These are phyloP conservation scores for Pichia sporocuriosa DNA, from an alignment of 805 yeast genomes.

Conservation along the genomic window DNA sequence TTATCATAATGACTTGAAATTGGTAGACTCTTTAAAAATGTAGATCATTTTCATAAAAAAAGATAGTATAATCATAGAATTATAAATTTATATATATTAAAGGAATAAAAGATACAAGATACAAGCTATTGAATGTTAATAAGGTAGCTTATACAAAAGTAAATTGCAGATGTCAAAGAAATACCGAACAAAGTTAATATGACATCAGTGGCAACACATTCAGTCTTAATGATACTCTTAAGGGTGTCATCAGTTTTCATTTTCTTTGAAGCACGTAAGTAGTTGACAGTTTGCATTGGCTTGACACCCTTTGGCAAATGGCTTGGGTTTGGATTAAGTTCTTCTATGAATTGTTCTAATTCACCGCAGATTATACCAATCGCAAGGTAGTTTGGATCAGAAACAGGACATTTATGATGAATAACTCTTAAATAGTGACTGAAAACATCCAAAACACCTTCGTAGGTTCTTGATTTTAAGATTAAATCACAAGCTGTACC, in stretches of 20 bases:
- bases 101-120: not conserved
- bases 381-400: slow-evolving; percentile 79
- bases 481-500: slow-evolving; percentile 79
- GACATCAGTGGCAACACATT: slow-evolving; percentile 13
- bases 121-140: not conserved
- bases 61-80: not conserved
- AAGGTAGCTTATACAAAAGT: not conserved
- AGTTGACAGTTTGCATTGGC: slow-evolving; percentile 40
- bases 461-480: slow-evolving; percentile 63
- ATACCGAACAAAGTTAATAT: slow-evolving; percentile 17
- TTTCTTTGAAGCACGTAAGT: slow-evolving; percentile 40
- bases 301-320: slow-evolving; percentile 51
- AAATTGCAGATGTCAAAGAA: slow-evolving; percentile 17
- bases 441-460: slow-evolving; percentile 73
- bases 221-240: slow-evolving; percentile 14
- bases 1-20: slow-evolving; percentile 11
- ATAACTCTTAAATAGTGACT: slow-evolving; percentile 65
- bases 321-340: slow-evolving; percentile 50
- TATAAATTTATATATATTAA: not conserved
- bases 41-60: too few relatives aligned
- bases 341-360: slow-evolving; percentile 82
- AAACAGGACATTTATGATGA: slow-evolving; percentile 70
- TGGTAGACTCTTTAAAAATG: slow-evolving; percentile 22
- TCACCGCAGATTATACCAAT: slow-evolving; percentile 83
- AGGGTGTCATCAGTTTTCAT: slow-evolving; percentile 31